A percentile compares a stretch with the other conserved stretches of the same genome.
Conservation (phyloP, 2,329 filamentous ascomycete species). For the Fusarium guadeloupense region DNA sequence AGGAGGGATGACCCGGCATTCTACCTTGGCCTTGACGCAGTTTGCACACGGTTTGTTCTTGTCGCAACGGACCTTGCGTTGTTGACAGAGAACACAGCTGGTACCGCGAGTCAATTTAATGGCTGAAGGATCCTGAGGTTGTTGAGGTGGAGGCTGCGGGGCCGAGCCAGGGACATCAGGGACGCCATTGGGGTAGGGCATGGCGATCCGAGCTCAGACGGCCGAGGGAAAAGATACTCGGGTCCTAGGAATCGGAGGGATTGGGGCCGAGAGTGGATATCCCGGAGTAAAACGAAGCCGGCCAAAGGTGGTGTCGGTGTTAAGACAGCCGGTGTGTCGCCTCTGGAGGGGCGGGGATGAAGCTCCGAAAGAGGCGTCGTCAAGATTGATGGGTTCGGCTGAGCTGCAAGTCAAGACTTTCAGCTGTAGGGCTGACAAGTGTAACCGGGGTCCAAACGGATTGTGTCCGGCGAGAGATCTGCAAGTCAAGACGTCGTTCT, state of each 20-base stretch:
- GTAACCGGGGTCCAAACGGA: conserved; percentile 16
- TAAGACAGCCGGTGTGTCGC: conserved; percentile 6
- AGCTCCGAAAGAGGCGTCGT: conserved; percentile 10
- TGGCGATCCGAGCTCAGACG: conserved; percentile 9
- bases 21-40: conserved; percentile 69
- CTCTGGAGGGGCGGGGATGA: not conserved
- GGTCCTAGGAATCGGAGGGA: not conserved
- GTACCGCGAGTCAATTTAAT: conserved; percentile 67
- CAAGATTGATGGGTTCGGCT: conserved; percentile 11
- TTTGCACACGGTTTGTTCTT: conserved; percentile 76
- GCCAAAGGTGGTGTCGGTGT: conserved; percentile 2
- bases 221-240: not conserved
- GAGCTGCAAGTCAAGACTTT: conserved; percentile 23
- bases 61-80: conserved; percentile 79
- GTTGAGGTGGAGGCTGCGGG: conserved; percentile 37
- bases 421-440: conserved; percentile 9
- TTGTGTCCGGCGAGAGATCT: conserved; percentile 18
- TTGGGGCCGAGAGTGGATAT: conserved; percentile 22
- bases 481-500: conserved; percentile 9
- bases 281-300: conserved; percentile 4
- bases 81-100: conserved; percentile 77
- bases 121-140: conserved; percentile 52
- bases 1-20: conserved; percentile 68
- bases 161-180: conserved; percentile 32
- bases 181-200: conserved; percentile 37